Evolutionary conservation across 2,329 filamentous ascomycete genomes (phyloP).

Genomic region (Fusarium ramigenum): DNA sequence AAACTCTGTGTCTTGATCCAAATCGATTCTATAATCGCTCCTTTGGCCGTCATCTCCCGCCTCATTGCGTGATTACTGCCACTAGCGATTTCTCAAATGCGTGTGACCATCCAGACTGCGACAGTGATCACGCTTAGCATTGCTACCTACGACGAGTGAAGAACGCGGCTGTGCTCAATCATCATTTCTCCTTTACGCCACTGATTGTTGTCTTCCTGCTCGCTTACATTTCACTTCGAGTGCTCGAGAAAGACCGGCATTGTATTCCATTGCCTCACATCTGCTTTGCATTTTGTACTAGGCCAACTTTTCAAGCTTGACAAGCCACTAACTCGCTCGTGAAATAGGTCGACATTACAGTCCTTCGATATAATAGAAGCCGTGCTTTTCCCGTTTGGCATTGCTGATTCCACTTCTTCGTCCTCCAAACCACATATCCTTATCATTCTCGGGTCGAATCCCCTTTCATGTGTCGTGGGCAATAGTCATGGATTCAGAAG

Average conservation of each 20-base stretch:
- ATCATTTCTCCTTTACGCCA: slow-evolving; percentile 10
- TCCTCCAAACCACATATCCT: neutral
- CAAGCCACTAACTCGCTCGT: slow-evolving; percentile 33
- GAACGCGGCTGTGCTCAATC: slow-evolving; percentile 24
- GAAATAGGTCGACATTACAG: slow-evolving; percentile 35
- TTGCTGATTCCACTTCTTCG: slow-evolving; percentile 12
- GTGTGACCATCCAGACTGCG: slow-evolving; percentile 37
- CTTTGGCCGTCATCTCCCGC: slow-evolving; percentile 23
- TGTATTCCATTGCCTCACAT: slow-evolving; percentile 11
- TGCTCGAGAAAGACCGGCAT: neutral
- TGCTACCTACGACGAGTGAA: slow-evolving; percentile 23
- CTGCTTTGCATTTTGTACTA: slow-evolving; percentile 16
- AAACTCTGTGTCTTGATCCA: slow-evolving; percentile 25
- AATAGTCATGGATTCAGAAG: slow-evolving; percentile 83
- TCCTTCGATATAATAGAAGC: slow-evolving; percentile 22
- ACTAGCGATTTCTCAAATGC: slow-evolving; percentile 30
- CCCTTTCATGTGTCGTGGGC: slow-evolving; percentile 46
- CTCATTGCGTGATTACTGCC: slow-evolving; percentile 40
- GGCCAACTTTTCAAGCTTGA: slow-evolving; percentile 9
- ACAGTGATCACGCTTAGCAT: slow-evolving; percentile 25
- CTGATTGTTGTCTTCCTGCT: neutral
- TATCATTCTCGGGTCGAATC: neutral
- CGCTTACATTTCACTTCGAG: slow-evolving; percentile 3
- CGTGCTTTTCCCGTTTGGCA: slow-evolving; percentile 1
- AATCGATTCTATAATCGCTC: slow-evolving; percentile 5